These are phyloP conservation scores for Bidens hawaiensis DNA, from an alignment of 140 eudicot species.

Conservation along the genomic window DNA sequence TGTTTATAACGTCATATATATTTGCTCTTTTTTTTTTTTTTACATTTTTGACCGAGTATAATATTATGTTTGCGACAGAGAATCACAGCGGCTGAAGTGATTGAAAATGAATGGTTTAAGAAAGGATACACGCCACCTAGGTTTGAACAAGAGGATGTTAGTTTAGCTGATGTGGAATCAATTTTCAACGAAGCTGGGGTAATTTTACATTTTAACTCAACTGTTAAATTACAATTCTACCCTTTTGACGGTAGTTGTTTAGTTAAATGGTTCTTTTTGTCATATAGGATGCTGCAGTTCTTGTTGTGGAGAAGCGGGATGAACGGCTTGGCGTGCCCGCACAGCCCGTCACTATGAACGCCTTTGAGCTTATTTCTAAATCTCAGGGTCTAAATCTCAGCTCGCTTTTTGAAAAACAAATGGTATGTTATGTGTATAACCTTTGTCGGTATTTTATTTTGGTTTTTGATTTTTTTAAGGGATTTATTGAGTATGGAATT, in stretches of 20 bases:
- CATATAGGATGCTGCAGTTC: slow-evolving; percentile 49
- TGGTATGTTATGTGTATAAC: slow-evolving; percentile 47
- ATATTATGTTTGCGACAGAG: slow-evolving; percentile 44
- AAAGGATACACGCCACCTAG: slow-evolving; percentile 83
- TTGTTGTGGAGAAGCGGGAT: slow-evolving; percentile 86
- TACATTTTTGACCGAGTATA: neutral
- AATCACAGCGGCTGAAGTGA: slow-evolving; percentile 66
- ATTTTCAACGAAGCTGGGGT: slow-evolving; percentile 69
- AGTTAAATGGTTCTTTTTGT: neutral
- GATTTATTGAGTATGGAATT: neutral
- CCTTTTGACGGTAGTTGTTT: neutral
- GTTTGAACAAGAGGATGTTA: slow-evolving; percentile 77
- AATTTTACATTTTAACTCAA: slow-evolving; percentile 9
- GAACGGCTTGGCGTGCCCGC: slow-evolving; percentile 51
- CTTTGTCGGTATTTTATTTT: neutral
- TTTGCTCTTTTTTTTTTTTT: no score
- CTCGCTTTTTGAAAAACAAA: slow-evolving; percentile 84
- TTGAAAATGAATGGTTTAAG: slow-evolving; percentile 96
- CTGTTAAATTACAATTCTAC: neutral
- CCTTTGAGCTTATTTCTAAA: slow-evolving; percentile 94
- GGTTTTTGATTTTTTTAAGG: neutral
- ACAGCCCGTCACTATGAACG: slow-evolving; percentile 83
- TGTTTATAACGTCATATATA: neutral
- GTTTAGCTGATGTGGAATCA: slow-evolving; percentile 80
- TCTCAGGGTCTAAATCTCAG: slow-evolving; percentile 97